Evolutionary conservation across 148 eudicot genomes (phyloP).

Genomic region (Salicornia ramosissima): DNA sequence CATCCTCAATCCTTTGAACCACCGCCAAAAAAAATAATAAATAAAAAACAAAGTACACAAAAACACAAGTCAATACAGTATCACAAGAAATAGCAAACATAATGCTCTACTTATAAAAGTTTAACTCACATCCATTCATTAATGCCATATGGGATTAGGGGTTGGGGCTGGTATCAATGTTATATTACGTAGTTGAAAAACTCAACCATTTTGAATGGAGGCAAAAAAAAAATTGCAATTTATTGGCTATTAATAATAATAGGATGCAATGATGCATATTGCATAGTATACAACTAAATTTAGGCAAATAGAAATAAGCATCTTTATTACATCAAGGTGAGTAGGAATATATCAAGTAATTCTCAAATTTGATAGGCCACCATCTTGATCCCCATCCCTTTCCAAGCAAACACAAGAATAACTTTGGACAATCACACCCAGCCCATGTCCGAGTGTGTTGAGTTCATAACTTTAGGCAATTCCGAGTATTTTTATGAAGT

Average conservation of each 20-base stretch:
- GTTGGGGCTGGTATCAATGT: neutral
- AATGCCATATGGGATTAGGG: neutral
- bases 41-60: slow-evolving; percentile 7
- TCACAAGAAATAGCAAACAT: neutral
- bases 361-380: too few relatives aligned
- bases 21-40: neutral
- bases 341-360: too few relatives aligned
- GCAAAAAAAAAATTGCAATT: neutral
- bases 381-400: too few relatives aligned
- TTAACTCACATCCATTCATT: neutral
- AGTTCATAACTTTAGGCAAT: too few relatives aligned
- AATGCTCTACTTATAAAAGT: neutral
- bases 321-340: neutral
- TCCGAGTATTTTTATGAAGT: too few relatives aligned
- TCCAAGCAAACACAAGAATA: too few relatives aligned
- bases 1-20: slow-evolving; percentile 63
- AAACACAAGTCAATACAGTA: slow-evolving; percentile 10
- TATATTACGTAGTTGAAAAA: neutral
- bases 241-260: neutral
- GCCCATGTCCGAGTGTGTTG: too few relatives aligned
- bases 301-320: neutral
- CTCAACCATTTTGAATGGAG: neutral
- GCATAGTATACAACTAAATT: neutral
- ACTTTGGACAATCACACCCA: too few relatives aligned
- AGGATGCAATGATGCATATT: too few relatives aligned